A percentile compares a stretch with the other conserved stretches of the same genome.
Evolutionary conservation across 768 basidiomycete genomes (phyloP).

Genomic region (Fomitopsis serialis): DNA sequence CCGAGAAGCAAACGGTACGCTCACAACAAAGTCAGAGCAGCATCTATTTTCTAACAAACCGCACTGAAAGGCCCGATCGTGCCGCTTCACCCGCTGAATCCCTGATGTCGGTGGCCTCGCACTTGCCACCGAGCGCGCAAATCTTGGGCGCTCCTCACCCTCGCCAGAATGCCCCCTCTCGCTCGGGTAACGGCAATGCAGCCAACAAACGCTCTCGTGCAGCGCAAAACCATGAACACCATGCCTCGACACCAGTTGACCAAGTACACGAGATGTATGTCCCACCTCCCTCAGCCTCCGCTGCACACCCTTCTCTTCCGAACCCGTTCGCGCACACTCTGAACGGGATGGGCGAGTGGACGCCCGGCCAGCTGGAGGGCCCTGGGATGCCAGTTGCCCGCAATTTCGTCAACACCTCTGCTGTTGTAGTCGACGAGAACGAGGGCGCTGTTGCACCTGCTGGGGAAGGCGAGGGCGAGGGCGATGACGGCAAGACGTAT

Average conservation of each 20-base stretch:
- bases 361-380: slow-evolving; percentile 60
- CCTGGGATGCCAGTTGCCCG: slow-evolving; percentile 74
- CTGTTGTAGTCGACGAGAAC: slow-evolving; percentile 27
- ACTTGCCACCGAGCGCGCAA: slow-evolving; percentile 37
- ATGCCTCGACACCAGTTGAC: slow-evolving; percentile 17
- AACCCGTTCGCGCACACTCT: slow-evolving; percentile 28
- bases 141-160: slow-evolving; percentile 20
- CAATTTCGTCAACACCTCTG: slow-evolving; percentile 23
- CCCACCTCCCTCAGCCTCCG: slow-evolving; percentile 44
- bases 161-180: slow-evolving; percentile 27
- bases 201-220: slow-evolving; percentile 22
- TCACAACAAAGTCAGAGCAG: background rate
- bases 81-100: slow-evolving; percentile 71
- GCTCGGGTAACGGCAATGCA: slow-evolving; percentile 34
- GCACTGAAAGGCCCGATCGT: slow-evolving; percentile 44
- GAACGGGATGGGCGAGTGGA: slow-evolving; percentile 20
- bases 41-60: background rate
- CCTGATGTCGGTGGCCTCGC: slow-evolving; percentile 64
- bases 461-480: slow-evolving; percentile 52
- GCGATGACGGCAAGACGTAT: slow-evolving; percentile 59
- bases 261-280: slow-evolving; percentile 39
- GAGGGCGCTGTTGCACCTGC: slow-evolving; percentile 35
- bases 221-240: slow-evolving; percentile 15
- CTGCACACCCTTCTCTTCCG: slow-evolving; percentile 51
- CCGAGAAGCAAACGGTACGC: slow-evolving; percentile 60